Evolutionary conservation across 2,329 filamentous ascomycete species (phyloP).

Genomic region (Colletotrichum orchidophilum): DNA sequence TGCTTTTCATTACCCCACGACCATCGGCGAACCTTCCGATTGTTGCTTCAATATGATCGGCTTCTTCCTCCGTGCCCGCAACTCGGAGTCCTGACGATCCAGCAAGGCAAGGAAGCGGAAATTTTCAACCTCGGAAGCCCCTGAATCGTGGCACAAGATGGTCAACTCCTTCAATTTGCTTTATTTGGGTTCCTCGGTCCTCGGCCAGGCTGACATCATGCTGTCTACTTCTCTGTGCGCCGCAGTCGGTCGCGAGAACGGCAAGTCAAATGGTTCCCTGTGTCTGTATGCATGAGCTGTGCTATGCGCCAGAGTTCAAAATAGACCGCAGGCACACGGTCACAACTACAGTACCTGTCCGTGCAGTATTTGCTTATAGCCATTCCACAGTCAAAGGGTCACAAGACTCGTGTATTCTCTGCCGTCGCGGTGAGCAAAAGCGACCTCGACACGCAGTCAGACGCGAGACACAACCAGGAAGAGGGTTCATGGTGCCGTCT

Average conservation of each 20-base stretch:
- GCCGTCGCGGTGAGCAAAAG: conserved; percentile 19
- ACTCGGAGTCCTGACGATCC: neutral
- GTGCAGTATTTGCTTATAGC: conserved; percentile 2
- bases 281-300: neutral
- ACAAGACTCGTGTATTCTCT: conserved; percentile 3
- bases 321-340: neutral
- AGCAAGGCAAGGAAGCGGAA: neutral
- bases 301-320: neutral
- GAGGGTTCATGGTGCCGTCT: neutral
- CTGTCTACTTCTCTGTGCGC: neutral
- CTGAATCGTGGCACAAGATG: conserved; percentile 6
- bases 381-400: neutral
- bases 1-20: neutral
- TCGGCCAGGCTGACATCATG: conserved; percentile 16
- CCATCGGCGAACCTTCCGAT: neutral
- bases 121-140: neutral
- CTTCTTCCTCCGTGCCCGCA: neutral
- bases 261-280: conserved; percentile 1
- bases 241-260: neutral
- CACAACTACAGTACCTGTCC: conserved; percentile 2
- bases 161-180: conserved; percentile 8
- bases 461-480: neutral
- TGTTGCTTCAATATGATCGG: neutral
- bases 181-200: conserved; percentile 7
- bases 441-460: conserved; percentile 17